Evolutionary conservation across 371 early-diverging fungal genomes (phyloP).

Genomic region (Apophysomyces ossiformis): DNA sequence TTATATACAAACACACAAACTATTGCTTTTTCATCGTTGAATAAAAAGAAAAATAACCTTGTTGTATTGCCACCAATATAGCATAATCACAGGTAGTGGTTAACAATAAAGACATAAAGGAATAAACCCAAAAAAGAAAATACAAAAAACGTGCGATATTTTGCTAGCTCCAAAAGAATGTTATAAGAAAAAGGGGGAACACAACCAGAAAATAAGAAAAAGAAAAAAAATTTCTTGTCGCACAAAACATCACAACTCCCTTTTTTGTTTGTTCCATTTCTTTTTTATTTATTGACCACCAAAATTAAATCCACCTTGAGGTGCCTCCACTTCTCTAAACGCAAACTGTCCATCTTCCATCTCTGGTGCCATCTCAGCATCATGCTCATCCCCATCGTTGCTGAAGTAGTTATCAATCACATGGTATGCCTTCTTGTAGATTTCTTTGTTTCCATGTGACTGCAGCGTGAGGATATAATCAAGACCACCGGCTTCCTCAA

Average conservation of each 20-base stretch:
- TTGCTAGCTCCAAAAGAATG: not conserved
- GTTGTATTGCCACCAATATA: conserved; percentile 45
- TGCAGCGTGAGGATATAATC: conserved; percentile 92
- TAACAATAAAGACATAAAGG: conserved; percentile 46
- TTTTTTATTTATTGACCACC: conserved; percentile 24
- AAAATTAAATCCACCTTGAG: conserved; percentile 78
- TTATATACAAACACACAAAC: not conserved
- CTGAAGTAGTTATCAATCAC: conserved; percentile 95
- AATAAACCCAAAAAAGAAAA: conserved; percentile 12
- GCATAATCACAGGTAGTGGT: conserved; percentile 58
- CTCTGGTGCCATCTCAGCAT: conserved; percentile 57
- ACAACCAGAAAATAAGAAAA: conserved; percentile 10
- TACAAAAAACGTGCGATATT: conserved; percentile 6
- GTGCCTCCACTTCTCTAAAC: conserved; percentile 65
- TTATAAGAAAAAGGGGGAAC: conserved; percentile 3
- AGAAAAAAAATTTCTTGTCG: conserved; percentile 6
- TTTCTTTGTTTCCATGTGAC: conserved; percentile 89
- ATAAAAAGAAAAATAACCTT: conserved; percentile 34
- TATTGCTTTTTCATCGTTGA: no score
- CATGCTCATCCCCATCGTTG: conserved; percentile 80
- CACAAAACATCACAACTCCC: not conserved
- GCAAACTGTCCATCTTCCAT: conserved; percentile 68
- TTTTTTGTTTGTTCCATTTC: not conserved
- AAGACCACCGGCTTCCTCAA: conserved; percentile 93
- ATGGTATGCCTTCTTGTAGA: conserved; percentile 92